phyloP scores from a whole-genome alignment of 148 eudicot species.

The Spergularia marina region DNA sequence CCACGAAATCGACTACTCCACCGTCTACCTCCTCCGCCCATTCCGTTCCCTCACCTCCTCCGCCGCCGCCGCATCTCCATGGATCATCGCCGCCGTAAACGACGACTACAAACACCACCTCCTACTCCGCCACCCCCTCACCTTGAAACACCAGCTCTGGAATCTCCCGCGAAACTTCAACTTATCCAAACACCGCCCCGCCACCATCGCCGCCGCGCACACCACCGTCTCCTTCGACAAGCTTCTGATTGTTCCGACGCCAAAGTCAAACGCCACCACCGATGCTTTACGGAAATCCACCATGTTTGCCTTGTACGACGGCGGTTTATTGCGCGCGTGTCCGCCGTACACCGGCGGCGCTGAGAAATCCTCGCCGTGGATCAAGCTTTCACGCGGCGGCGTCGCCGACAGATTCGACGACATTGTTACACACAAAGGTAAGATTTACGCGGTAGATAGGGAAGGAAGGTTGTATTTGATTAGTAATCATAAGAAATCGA shows the following conservation, averaged over 20 bases:
- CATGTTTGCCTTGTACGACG: not conserved
- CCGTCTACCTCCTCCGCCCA: constrained; percentile 17
- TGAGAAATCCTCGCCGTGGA: not conserved
- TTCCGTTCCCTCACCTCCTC: not conserved
- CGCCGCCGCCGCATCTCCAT: not conserved
- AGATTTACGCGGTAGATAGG: not conserved
- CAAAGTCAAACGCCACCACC: not conserved
- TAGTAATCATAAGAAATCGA: not conserved
- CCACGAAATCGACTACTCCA: not conserved
- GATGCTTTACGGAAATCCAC: not conserved
- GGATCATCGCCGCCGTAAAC: not conserved
- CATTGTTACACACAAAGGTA: not conserved
- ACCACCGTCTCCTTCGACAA: not conserved
- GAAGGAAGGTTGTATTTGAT: not conserved
- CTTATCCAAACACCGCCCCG: not conserved
- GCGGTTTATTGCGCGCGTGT: not conserved
- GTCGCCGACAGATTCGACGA: not conserved
- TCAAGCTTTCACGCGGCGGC: not conserved
- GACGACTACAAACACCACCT: not conserved
- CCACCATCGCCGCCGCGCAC: not conserved
- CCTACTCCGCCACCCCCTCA: constrained; percentile 2
- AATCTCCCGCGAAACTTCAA: not conserved
- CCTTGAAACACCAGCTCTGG: not conserved
- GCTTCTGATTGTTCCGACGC: not conserved
- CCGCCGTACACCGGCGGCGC: not conserved